Conservation (phyloP, 2,329 filamentous ascomycete genomes). For the Huntiella moniliformis region DNA sequence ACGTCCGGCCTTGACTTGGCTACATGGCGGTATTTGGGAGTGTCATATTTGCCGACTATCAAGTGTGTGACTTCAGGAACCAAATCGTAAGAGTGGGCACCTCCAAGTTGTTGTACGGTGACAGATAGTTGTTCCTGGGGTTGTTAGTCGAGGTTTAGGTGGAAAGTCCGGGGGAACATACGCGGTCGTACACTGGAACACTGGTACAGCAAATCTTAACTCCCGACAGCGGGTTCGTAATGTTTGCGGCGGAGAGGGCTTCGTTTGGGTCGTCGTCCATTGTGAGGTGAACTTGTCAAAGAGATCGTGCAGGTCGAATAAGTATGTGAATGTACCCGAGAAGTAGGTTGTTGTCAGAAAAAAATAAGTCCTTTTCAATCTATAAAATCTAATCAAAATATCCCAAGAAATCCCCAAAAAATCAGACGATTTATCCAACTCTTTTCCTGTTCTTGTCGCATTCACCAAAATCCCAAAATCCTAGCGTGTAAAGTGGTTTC, state of each 20-base stretch:
- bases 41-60: constrained; percentile 73
- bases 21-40: constrained; percentile 88
- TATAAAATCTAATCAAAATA: too few species aligned
- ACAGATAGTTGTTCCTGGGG: constrained; percentile 35
- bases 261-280: neutral
- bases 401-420: too few species aligned
- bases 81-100: constrained; percentile 71
- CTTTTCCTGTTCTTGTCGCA: too few species aligned
- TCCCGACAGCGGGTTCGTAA: constrained; percentile 43
- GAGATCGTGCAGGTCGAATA: too few species aligned
- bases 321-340: too few species aligned
- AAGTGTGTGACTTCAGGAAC: constrained; percentile 94
- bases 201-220: constrained; percentile 77
- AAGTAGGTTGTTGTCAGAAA: too few species aligned
- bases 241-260: constrained; percentile 3
- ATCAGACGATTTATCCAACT: too few species aligned
- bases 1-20: constrained; percentile 77
- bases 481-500: too few species aligned
- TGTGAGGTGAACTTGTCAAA: too few species aligned
- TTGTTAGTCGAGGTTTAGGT: neutral
- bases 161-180: constrained; percentile 24
- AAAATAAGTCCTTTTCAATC: too few species aligned
- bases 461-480: too few species aligned
- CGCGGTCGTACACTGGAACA: constrained; percentile 59
- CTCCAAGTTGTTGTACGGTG: constrained; percentile 64